These are phyloP conservation scores for Chalciporus sphaerocephalus DNA, from an alignment of 768 basidiomycete genomes.

Conservation along the genomic window DNA sequence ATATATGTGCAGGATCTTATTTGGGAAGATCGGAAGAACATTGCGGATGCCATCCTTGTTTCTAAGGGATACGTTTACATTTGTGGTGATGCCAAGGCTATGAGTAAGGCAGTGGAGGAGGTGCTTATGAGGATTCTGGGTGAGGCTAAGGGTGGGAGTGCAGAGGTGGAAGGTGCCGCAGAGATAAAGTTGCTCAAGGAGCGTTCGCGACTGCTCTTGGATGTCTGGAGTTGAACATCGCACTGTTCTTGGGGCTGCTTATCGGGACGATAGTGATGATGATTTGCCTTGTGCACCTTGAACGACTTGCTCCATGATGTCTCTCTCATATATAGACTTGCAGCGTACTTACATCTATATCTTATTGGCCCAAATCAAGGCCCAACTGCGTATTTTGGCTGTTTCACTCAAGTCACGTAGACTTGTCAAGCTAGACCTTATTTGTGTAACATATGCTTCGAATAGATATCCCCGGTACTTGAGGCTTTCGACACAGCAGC, in stretches of 20 bases:
- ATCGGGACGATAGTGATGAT: background rate
- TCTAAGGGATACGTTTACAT: slow-evolving; percentile 98
- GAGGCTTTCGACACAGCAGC: background rate
- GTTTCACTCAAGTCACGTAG: background rate
- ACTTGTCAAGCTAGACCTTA: too few species aligned
- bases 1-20: slow-evolving; percentile 99
- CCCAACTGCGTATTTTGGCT: background rate
- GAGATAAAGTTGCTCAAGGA: slow-evolving; percentile 96
- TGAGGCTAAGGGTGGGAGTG: slow-evolving; percentile 88
- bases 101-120: slow-evolving; percentile 95
- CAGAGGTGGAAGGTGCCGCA: slow-evolving; percentile 82
- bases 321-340: slow-evolving; percentile 19
- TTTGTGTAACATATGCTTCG: background rate
- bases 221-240: slow-evolving; percentile 77
- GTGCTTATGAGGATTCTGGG: slow-evolving; percentile 78
- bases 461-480: background rate
- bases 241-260: background rate
- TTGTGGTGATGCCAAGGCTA: slow-evolving; percentile 94
- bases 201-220: slow-evolving; percentile 77
- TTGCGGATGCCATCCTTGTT: slow-evolving; percentile 86
- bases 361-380: slow-evolving; percentile 2
- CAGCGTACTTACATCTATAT: slow-evolving; percentile 5
- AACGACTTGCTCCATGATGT: slow-evolving; percentile 8
- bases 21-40: slow-evolving; percentile 77
- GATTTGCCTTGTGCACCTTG: background rate